A percentile compares a stretch with the other conserved stretches of the same genome.
These are phyloP conservation scores for Fusarium pilosicola DNA, from an alignment of 2,329 filamentous ascomycete species.

Conservation along the genomic window DNA sequence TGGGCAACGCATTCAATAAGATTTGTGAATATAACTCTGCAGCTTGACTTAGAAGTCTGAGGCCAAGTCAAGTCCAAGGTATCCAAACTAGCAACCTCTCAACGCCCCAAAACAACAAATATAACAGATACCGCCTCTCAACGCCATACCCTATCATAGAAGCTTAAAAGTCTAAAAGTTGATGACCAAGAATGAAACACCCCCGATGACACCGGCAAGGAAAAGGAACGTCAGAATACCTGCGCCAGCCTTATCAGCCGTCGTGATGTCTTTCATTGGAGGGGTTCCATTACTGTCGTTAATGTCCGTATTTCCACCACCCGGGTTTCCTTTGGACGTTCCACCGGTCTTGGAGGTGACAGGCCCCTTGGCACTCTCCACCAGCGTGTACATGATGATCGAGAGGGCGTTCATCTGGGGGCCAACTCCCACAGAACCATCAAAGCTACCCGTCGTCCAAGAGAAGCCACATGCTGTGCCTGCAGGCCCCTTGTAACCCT, in stretches of 20 bases:
- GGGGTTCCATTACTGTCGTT: slow-evolving; percentile 43
- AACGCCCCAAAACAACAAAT: slow-evolving; percentile 11
- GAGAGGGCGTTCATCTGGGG: slow-evolving; percentile 75
- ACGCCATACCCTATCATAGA: background rate
- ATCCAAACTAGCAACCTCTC: background rate
- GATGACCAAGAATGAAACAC: slow-evolving; percentile 52
- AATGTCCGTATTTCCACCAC: slow-evolving; percentile 53
- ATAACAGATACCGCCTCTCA: background rate
- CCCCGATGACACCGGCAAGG: slow-evolving; percentile 59
- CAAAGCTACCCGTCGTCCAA: slow-evolving; percentile 68
- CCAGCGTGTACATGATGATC: slow-evolving; percentile 69
- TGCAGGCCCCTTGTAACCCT: slow-evolving; percentile 59
- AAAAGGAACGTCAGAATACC: slow-evolving; percentile 65
- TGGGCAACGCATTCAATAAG: background rate
- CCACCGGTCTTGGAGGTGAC: slow-evolving; percentile 67
- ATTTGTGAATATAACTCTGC: background rate
- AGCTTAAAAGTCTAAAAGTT: slow-evolving; percentile 1
- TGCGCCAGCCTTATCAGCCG: slow-evolving; percentile 64
- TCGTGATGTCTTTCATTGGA: slow-evolving; percentile 51
- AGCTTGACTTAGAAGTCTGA: background rate
- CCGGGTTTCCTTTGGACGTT: slow-evolving; percentile 63
- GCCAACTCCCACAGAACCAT: slow-evolving; percentile 71
- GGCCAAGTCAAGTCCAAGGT: background rate
- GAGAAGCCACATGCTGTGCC: slow-evolving; percentile 74
- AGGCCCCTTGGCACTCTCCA: slow-evolving; percentile 55